These are phyloP conservation scores for Phlyctochytrium arcticum DNA, from an alignment of 192 early-diverging fungal genomes.

Conservation along the genomic window DNA sequence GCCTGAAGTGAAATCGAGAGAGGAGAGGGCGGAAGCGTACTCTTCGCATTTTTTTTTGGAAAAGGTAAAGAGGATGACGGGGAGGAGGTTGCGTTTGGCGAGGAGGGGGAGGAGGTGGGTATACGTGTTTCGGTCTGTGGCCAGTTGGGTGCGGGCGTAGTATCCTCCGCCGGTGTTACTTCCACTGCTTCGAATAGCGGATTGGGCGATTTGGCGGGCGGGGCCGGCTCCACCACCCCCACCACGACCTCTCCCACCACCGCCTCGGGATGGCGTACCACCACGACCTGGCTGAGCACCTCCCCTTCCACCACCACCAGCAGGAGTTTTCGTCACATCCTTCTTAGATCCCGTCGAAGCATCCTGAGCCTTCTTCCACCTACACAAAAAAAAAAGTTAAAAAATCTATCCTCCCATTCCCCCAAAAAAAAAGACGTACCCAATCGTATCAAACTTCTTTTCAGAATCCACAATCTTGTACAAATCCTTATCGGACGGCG, in stretches of 20 bases:
- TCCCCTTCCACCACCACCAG: constrained; percentile 19
- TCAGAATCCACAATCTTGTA: constrained; percentile 86
- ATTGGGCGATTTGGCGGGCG: too few relatives aligned
- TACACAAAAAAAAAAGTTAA: constrained; percentile 10
- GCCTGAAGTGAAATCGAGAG: constrained; percentile 72
- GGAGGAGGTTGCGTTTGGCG: constrained; percentile 72
- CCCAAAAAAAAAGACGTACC: constrained; percentile 35
- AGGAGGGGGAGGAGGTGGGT: constrained; percentile 71
- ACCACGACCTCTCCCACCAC: constrained; percentile 33
- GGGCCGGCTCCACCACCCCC: constrained; percentile 35
- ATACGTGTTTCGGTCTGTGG: constrained; percentile 61
- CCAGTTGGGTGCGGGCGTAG: not conserved
- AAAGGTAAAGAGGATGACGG: constrained; percentile 91
- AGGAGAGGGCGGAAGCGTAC: constrained; percentile 71
- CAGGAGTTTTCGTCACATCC: constrained; percentile 28
- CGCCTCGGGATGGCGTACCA: too few relatives aligned
- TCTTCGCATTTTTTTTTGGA: constrained; percentile 96
- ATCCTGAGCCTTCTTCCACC: constrained; percentile 73
- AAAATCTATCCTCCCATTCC: not conserved
- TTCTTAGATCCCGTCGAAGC: constrained; percentile 62
- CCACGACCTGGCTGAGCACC: constrained; percentile 14
- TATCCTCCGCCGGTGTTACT: constrained; percentile 10
- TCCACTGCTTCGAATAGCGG: too few relatives aligned
- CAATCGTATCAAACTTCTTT: constrained; percentile 56
- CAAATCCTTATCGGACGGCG: constrained; percentile 58